Percentiles rank a stretch among this genome's conserved stretches.
phyloP scores from a whole-genome alignment of 768 basidiomycete species.

The Tulasnella sp. region DNA sequence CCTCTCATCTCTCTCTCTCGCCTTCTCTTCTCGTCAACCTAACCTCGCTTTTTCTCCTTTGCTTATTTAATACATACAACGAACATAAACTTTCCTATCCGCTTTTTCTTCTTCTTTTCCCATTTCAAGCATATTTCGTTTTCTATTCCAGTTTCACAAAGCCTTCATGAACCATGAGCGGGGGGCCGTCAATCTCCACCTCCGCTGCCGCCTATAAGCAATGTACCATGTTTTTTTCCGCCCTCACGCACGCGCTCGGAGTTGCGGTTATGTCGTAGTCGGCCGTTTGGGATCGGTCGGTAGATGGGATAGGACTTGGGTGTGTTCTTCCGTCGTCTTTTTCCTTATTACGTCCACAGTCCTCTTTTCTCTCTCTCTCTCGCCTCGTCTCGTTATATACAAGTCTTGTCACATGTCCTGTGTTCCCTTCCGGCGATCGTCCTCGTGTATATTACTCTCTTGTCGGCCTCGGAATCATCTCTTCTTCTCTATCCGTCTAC shows the following conservation, averaged over 20 bases:
- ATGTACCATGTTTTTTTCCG: background rate
- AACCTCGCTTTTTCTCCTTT: background rate
- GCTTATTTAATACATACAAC: background rate
- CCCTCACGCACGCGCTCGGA: background rate
- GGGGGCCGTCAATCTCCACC: background rate
- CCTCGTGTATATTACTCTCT: constrained; percentile 4
- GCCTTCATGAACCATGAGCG: background rate
- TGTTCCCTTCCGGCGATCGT: background rate
- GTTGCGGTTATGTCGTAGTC: background rate
- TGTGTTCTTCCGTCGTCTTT: background rate
- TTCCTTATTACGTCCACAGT: constrained; percentile 2
- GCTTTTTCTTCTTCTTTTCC: background rate
- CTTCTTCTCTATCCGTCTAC: background rate
- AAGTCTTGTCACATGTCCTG: background rate
- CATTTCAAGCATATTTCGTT: background rate
- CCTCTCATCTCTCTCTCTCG: background rate
- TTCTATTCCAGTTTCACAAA: background rate
- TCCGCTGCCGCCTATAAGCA: background rate
- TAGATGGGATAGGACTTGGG: background rate
- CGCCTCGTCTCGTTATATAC: background rate
- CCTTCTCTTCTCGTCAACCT: background rate
- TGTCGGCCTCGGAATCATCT: background rate
- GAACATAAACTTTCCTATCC: background rate
- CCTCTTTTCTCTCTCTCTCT: background rate
- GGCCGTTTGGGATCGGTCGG: background rate